phyloP scores from a whole-genome alignment of 2,329 filamentous ascomycete genomes.

The Lasiodiplodia hormozganensis region DNA sequence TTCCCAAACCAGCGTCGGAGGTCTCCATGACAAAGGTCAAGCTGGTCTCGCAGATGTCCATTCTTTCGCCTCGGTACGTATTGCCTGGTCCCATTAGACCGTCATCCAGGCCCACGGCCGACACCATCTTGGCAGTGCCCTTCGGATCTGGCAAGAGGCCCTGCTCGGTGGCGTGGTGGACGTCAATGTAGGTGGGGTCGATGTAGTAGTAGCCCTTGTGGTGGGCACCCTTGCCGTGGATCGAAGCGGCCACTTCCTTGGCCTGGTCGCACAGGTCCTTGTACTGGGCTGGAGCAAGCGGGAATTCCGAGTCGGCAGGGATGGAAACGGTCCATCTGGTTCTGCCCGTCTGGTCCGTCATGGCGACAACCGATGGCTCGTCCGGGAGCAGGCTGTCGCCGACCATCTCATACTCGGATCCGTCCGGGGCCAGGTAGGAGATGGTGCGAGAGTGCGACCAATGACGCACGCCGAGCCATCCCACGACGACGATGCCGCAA shows the following conservation, averaged over 20 bases:
- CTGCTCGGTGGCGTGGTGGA: constrained; percentile 71
- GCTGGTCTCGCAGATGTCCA: constrained; percentile 69
- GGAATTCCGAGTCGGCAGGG: constrained; percentile 70
- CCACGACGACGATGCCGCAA: constrained; percentile 51
- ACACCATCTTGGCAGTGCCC: constrained; percentile 38
- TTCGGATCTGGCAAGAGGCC: constrained; percentile 63
- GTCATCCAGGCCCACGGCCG: constrained; percentile 36
- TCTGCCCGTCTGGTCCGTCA: constrained; percentile 69
- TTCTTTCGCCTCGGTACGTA: constrained; percentile 44
- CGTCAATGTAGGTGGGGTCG: constrained; percentile 76
- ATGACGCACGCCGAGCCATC: constrained; percentile 24
- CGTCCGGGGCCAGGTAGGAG: constrained; percentile 35
- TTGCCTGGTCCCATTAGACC: constrained; percentile 11
- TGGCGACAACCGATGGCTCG: constrained; percentile 74
- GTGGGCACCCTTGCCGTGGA: constrained; percentile 38
- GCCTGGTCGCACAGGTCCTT: constrained; percentile 72
- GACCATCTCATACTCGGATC: constrained; percentile 70
- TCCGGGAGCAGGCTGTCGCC: constrained; percentile 70
- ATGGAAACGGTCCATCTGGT: constrained; percentile 84
- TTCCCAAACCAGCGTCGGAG: constrained; percentile 77
- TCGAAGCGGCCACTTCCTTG: constrained; percentile 63
- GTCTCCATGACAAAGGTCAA: constrained; percentile 81
- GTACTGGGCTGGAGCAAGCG: constrained; percentile 71
- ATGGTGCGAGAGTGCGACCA: constrained; percentile 4
- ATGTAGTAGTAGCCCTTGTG: constrained; percentile 65